phyloP scores from a whole-genome alignment of 768 basidiomycete species.

The Phlegmacium glaucopus region DNA sequence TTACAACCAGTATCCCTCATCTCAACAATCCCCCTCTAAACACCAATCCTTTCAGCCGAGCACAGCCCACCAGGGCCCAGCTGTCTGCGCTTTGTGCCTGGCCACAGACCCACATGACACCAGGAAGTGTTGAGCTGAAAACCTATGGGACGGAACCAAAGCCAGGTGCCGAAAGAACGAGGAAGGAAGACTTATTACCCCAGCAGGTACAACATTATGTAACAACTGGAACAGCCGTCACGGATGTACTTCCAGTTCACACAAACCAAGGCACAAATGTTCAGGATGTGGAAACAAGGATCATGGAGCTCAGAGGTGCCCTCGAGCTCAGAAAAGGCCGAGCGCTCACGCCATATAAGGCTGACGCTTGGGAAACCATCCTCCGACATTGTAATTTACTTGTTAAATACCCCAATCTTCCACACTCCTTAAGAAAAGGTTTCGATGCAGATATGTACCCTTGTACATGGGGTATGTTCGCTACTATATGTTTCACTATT shows the following conservation, averaged over 20 bases:
- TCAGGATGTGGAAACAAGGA: conserved; percentile 35
- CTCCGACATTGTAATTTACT: conserved; percentile 18
- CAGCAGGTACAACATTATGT: conserved; percentile 25
- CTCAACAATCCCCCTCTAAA: neutral
- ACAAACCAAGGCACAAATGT: conserved; percentile 32
- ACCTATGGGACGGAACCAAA: conserved; percentile 20
- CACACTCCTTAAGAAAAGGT: conserved; percentile 20
- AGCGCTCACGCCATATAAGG: conserved; percentile 27
- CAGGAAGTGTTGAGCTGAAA: conserved; percentile 11
- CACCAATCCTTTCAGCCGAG: neutral
- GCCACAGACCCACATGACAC: conserved; percentile 25
- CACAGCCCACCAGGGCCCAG: conserved; percentile 1
- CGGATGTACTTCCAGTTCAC: conserved; percentile 25
- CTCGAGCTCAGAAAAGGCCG: conserved; percentile 25
- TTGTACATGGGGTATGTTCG: conserved; percentile 38
- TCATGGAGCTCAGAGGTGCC: too few relatives aligned
- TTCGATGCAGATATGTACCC: conserved; percentile 30
- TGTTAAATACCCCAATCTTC: conserved; percentile 23
- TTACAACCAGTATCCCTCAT: neutral
- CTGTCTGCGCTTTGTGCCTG: conserved; percentile 33
- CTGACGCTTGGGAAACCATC: conserved; percentile 24
- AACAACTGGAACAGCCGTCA: conserved; percentile 26
- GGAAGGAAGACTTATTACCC: conserved; percentile 15
- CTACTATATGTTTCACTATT: conserved; percentile 23
- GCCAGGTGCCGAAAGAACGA: conserved; percentile 16